Evolutionary conservation across 2,329 filamentous ascomycete species (phyloP).

Genomic region (Chaetomium olivaceum): DNA sequence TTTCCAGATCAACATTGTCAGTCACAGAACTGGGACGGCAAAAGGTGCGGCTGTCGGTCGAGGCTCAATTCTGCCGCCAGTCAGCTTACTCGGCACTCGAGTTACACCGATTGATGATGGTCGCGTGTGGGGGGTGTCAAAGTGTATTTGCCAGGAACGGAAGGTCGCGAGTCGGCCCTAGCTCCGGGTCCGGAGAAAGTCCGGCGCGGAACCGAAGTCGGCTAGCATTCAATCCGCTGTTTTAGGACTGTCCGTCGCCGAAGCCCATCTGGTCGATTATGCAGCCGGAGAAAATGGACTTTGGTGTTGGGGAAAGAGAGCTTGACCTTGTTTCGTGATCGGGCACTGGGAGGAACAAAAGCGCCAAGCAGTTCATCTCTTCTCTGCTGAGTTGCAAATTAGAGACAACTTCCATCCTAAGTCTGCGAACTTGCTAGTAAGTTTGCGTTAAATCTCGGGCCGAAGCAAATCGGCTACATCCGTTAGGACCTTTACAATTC

Average conservation of each 20-base stretch:
- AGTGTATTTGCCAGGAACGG: conserved; percentile 6
- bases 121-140: not conserved
- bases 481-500: no score
- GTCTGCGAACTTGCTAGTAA: not conserved
- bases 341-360: not conserved
- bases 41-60: not conserved
- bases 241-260: not conserved
- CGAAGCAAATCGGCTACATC: not conserved
- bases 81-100: conserved; percentile 19
- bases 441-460: not conserved
- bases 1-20: not conserved
- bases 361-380: not conserved
- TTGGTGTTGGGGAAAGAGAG: not conserved
- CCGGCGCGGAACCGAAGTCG: conserved; percentile 4
- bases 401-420: not conserved
- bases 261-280: not conserved
- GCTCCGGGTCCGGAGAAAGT: conserved; percentile 16
- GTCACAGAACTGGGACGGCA: not conserved
- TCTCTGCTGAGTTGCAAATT: no score
- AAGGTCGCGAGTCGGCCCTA: conserved; percentile 10
- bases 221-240: not conserved
- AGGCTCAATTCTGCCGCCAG: not conserved
- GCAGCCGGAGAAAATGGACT: not conserved
- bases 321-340: not conserved
- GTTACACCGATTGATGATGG: conserved; percentile 25